A percentile compares a stretch with the other conserved stretches of the same genome.
Evolutionary conservation across 2,329 filamentous ascomycete genomes (phyloP).

Genomic region (Aureobasidium sp.): DNA sequence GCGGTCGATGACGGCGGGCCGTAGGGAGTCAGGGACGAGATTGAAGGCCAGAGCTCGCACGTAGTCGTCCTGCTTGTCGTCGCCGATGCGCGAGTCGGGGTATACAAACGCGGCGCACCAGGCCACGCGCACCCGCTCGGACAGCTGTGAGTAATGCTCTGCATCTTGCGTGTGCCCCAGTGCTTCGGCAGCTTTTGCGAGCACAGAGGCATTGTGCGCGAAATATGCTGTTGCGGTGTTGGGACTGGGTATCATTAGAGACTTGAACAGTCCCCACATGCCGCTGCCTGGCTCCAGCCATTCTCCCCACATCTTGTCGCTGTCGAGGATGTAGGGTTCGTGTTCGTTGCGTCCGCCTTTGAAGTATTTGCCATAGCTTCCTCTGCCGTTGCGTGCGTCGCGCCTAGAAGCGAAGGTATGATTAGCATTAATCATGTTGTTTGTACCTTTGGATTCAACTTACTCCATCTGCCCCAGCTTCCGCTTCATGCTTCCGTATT

Average conservation of each 20-base stretch:
- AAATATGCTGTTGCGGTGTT: slow-evolving; percentile 10
- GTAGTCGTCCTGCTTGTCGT: slow-evolving; percentile 10
- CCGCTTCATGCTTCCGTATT: slow-evolving; percentile 4
- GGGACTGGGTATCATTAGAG: background rate
- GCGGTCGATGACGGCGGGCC: background rate
- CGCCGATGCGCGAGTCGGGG: background rate
- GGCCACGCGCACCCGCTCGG: background rate
- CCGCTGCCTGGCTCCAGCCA: slow-evolving; percentile 4
- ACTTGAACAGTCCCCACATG: slow-evolving; percentile 10
- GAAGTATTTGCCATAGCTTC: slow-evolving; percentile 7
- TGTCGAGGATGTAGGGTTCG: slow-evolving; percentile 5
- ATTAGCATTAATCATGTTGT: too few species aligned
- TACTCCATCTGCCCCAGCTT: slow-evolving; percentile 7
- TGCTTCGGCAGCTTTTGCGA: background rate
- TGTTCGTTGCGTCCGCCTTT: slow-evolving; percentile 3
- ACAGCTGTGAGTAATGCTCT: background rate
- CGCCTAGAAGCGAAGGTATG: too few species aligned
- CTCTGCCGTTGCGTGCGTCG: background rate
- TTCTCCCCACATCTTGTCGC: slow-evolving; percentile 7
- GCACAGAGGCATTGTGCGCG: background rate
- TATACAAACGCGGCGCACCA: slow-evolving; percentile 1
- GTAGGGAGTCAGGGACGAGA: background rate
- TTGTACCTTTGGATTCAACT: too few species aligned
- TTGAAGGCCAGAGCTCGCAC: slow-evolving; percentile 1
- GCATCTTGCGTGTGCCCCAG: background rate